Conservation (phyloP, 768 basidiomycete genomes). For the Russula sp. region DNA sequence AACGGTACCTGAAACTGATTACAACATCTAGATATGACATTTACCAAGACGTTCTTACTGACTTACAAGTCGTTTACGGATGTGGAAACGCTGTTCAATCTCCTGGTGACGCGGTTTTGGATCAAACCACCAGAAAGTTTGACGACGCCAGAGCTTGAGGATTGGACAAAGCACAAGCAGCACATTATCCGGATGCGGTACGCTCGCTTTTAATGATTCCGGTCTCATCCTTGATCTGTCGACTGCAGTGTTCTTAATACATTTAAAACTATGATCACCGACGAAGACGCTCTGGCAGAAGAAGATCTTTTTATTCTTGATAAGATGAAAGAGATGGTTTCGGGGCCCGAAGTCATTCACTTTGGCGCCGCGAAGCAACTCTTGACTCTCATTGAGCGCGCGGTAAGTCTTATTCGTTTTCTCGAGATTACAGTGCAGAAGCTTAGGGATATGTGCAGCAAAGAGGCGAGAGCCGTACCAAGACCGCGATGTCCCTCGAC, state of each 20-base stretch:
- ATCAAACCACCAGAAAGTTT: conserved; percentile 72
- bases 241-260: conserved; percentile 77
- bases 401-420: conserved; percentile 50
- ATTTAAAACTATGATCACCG: conserved; percentile 83
- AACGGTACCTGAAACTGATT: conserved; percentile 11
- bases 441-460: conserved; percentile 36
- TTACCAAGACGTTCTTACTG: conserved; percentile 88
- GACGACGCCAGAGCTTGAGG: conserved; percentile 55
- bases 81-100: conserved; percentile 75
- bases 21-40: conserved; percentile 59
- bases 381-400: conserved; percentile 69
- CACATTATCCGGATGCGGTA: conserved; percentile 85
- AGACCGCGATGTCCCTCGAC: conserved; percentile 52
- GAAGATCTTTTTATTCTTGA: conserved; percentile 81
- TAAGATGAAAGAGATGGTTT: conserved; percentile 76
- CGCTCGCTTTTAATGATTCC: neutral
- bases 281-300: conserved; percentile 79
- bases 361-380: conserved; percentile 75
- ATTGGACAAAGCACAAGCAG: conserved; percentile 86
- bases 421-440: conserved; percentile 14
- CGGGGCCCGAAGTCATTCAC: conserved; percentile 58
- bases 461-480: conserved; percentile 58
- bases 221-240: conserved; percentile 9
- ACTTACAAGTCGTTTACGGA: conserved; percentile 95
- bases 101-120: conserved; percentile 76